Base-by-base conservation (phyloP, 73 alveolate species). In the Paramecium caudatum region DNA sequence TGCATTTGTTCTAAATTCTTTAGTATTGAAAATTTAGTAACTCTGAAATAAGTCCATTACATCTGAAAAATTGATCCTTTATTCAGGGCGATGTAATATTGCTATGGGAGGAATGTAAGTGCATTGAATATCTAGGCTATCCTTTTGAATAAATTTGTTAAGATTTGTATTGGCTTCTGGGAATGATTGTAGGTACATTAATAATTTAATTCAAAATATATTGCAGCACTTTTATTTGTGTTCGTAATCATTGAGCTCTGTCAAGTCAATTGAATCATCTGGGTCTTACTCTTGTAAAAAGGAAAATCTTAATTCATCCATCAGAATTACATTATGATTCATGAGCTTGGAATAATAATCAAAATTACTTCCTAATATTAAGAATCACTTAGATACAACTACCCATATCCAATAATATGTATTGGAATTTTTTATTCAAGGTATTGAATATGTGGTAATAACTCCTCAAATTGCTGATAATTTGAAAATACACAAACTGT, bases 91-190 rank as follows among this genome's bases (percentile, higher is more conserved):
- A 68, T 32, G 47, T 4, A 68, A 32, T 0, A 68, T 34, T 3
- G 30, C 84, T 15, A 68, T 15, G 0, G 84, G 84, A 10, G 84
- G 84, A 5, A 68, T 16, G 39, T 68, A 68, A 33, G 50, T 68
- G 16, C 47, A 32, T 34, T 30, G 2, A 9, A 68, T 47, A 34
- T 68, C 34, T 6, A 68, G 27, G 61, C 50, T 37, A 68, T 68
- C 84, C 36, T 68, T 68, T 32, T 68, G 34, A 4, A 39, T 39
- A 6, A 39, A 46, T 21, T 3, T 46, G 8, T 3, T 46, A 3
- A 6, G 80, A 7, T 55, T 55, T 9, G 80, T 23, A 21, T 17
- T 55, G 23, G 80, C 23, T 27, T 55, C 30, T 4, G 41, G 41
- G n/a, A 55, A 23, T 55, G 10, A 43, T 17, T 37, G 25, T 23